These are phyloP conservation scores for Coemansia sp. DNA, from an alignment of 192 early-diverging fungal genomes.

Conservation along the genomic window DNA sequence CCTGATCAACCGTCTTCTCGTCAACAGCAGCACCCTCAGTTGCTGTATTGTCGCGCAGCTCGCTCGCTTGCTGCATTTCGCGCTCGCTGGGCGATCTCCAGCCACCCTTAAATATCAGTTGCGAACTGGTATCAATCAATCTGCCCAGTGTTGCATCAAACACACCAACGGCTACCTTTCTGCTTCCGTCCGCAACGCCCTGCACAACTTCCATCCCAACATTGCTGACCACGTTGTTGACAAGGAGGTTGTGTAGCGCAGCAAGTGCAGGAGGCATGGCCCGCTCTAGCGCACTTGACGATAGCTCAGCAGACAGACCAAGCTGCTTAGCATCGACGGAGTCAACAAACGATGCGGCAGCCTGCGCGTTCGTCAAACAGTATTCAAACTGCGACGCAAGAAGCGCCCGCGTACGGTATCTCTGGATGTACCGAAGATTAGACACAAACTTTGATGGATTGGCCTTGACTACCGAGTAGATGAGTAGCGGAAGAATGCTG, in stretches of 20 bases:
- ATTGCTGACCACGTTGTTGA: slow-evolving; percentile 41
- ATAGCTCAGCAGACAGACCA: slow-evolving; percentile 37
- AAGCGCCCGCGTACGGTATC: slow-evolving; percentile 43
- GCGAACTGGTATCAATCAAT: slow-evolving; percentile 38
- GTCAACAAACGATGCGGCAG: slow-evolving; percentile 43
- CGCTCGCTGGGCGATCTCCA: slow-evolving; percentile 31
- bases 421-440: slow-evolving; percentile 62
- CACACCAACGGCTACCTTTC: slow-evolving; percentile 52
- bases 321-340: slow-evolving; percentile 43
- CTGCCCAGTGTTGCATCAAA: slow-evolving; percentile 49
- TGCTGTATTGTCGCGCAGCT: not conserved
- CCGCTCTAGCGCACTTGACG: slow-evolving; percentile 25
- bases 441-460: slow-evolving; percentile 70
- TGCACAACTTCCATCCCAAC: slow-evolving; percentile 52
- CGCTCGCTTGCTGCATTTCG: slow-evolving; percentile 18
- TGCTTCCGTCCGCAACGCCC: slow-evolving; percentile 51
- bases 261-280: slow-evolving; percentile 25
- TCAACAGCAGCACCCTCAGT: not conserved
- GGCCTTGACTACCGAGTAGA: slow-evolving; percentile 65
- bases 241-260: slow-evolving; percentile 28
- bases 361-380: slow-evolving; percentile 50
- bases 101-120: slow-evolving; percentile 23
- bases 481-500: slow-evolving; percentile 66
- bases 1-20: slow-evolving; percentile 6
- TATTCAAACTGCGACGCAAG: slow-evolving; percentile 51